phyloP scores from a whole-genome alignment of 352 stramenopile genomes.

The Pythium utonaiense region DNA sequence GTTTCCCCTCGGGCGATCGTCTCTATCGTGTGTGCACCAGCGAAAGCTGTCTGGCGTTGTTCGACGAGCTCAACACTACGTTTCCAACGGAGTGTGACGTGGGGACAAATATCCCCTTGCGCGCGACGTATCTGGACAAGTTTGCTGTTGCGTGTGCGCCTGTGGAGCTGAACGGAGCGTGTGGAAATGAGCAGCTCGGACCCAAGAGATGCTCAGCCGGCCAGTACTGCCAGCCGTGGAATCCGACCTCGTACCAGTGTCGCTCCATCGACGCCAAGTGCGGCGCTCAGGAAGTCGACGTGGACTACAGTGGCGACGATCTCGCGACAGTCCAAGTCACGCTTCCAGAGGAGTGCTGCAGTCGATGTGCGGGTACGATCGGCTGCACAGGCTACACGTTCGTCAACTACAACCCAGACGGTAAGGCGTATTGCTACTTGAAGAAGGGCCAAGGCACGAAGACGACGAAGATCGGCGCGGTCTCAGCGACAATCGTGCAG shows the following conservation, averaged over 20 bases:
- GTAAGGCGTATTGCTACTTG: conserved; percentile 39
- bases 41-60: no score
- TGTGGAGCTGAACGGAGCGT: not conserved
- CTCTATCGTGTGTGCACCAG: no score
- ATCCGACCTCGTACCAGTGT: conserved; percentile 42
- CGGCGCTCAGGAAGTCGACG: conserved; percentile 26
- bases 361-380: conserved; percentile 21
- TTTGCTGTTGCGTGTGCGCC: no score
- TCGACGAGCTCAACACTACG: no score
- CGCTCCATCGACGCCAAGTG: conserved; percentile 24
- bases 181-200: conserved; percentile 12
- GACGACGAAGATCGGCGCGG: conserved; percentile 7
- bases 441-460: conserved; percentile 14
- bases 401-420: conserved; percentile 27
- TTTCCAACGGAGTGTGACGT: no score
- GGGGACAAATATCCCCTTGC: no score
- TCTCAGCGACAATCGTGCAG: conserved; percentile 10
- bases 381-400: conserved; percentile 31
- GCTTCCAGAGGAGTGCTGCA: conserved; percentile 28
- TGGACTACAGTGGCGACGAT: conserved; percentile 45
- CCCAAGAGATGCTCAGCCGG: not conserved
- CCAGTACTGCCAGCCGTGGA: conserved; percentile 33
- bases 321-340: conserved; percentile 21
- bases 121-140: no score
- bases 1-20: no score